Conservation (phyloP, 371 early-diverging fungal species). For the Dipsacomyces acuminosporus region DNA sequence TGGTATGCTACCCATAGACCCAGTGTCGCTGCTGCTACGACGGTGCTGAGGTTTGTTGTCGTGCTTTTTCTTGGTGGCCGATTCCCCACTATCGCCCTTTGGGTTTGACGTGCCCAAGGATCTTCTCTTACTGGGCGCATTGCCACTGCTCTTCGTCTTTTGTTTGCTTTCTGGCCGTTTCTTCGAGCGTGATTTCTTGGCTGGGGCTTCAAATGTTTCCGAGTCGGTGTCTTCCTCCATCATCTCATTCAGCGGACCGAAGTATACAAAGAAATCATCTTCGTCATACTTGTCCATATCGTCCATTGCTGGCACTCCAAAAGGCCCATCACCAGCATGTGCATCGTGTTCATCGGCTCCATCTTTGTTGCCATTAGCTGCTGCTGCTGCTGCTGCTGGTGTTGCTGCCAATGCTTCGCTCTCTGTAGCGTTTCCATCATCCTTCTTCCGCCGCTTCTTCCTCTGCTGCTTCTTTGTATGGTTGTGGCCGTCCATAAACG, state of each 20-base stretch:
- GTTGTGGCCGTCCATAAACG: constrained; percentile 47
- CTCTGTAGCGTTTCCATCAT: constrained; percentile 36
- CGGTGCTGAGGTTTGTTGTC: constrained; percentile 25
- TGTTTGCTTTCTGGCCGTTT: constrained; percentile 23
- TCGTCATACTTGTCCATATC: constrained; percentile 33
- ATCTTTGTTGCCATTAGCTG: neutral
- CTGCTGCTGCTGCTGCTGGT: neutral
- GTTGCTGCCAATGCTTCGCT: constrained; percentile 22
- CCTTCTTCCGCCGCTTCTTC: constrained; percentile 37
- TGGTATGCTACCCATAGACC: neutral
- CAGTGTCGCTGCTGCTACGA: constrained; percentile 23
- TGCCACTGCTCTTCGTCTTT: constrained; percentile 13
- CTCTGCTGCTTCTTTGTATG: constrained; percentile 28
- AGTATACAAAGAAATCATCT: constrained; percentile 49
- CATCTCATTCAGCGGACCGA: constrained; percentile 45
- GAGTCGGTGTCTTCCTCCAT: constrained; percentile 13
- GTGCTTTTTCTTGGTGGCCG: constrained; percentile 13
- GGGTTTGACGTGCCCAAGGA: constrained; percentile 13
- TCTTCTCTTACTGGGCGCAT: constrained; percentile 14
- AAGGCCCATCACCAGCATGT: neutral
- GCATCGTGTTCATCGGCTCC: constrained; percentile 2
- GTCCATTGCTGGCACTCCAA: neutral
- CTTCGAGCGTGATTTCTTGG: constrained; percentile 27
- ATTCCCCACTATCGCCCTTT: constrained; percentile 14
- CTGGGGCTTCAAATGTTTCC: constrained; percentile 13